Evolutionary conservation across 306 rosid species (phyloP).

Genomic region (Macrotyloma uniflorum): DNA sequence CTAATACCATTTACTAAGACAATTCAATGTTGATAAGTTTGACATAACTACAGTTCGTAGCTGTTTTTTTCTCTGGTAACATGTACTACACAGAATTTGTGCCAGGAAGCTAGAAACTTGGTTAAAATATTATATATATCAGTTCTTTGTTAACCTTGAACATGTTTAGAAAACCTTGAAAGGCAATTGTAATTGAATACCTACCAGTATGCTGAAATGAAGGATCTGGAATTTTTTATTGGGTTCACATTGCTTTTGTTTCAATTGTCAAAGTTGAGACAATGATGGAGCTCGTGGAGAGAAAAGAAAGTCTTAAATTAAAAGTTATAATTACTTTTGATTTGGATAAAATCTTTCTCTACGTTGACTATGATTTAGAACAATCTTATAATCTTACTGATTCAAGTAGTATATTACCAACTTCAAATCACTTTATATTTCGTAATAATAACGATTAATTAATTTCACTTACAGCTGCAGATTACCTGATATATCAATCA

Average conservation of each 20-base stretch:
- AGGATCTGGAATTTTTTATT: conserved; percentile 11
- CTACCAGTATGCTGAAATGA: conserved; percentile 1
- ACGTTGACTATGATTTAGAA: not conserved
- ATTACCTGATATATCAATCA: not conserved
- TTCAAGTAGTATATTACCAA: not conserved
- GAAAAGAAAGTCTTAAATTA: not conserved
- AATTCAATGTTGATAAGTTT: not conserved
- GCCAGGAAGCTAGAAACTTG: not conserved
- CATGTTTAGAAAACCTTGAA: no score
- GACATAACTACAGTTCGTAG: no score
- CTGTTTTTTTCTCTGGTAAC: no score
- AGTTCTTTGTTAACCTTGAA: not conserved
- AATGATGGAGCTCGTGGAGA: not conserved
- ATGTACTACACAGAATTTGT: no score
- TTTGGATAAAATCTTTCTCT: not conserved
- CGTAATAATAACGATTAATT: not conserved
- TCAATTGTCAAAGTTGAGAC: conserved; percentile 5
- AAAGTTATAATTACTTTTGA: not conserved
- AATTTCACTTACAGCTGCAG: not conserved
- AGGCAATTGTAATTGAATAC: not conserved
- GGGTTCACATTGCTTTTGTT: conserved; percentile 31
- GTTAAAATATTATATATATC: not conserved
- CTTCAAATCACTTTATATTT: not conserved
- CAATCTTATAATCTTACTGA: not conserved
- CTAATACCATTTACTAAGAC: conserved; percentile 20